Evolutionary conservation across 805 yeast genomes (phyloP), one percentile per base, ranked within the genome.

Genomic region (Starmerella cellae): DNA sequence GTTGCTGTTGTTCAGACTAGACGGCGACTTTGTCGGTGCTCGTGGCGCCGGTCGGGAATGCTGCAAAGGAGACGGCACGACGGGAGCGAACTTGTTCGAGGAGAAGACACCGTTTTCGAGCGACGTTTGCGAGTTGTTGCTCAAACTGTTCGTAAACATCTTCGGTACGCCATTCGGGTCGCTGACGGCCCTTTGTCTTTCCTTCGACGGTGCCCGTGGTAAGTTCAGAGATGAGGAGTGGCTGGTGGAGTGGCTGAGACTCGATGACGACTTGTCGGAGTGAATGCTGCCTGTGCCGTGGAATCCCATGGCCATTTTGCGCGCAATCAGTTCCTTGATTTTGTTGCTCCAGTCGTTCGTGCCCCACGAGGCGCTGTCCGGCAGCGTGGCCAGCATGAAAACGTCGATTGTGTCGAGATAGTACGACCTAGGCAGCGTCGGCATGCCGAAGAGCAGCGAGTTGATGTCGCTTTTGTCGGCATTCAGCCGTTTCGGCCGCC

Each of bases 381-480:
- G 59, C 13, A 59, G 48, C 6, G 59, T 54, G 1, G 58, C 61
- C 18, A 77, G 55, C 46, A 68, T 60, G 23, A 68, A 50, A 27
- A 79, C 52, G 49, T 81, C 91, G 24, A 74, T 71, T 2, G 77
- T 70, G 42, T 75, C 78, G 37, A 83, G 61, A 55, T 82, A 83
- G 55, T 82, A 77, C 31, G 76, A 77, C 43, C 72, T 72, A 0
- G 94, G 94, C 46, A 83, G 68, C 2, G 83, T 78, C 1, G 95
- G 95, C 56, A 83, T 70, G 2, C 82, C 94, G 62, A 82, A 83
- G 42, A 83, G 66, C 55, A 83, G 63, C 14, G 88, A 79, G 27
- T 70, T 62, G 35, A 69, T 57, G 51, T 83, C 81, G 1, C 66
- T 56, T 59, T 82, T 83, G 59, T 81, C 82, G 18, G 91, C 82